Evolutionary conservation across 2,329 filamentous ascomycete species (phyloP), one percentile per base, ranked within the genome.

Genomic region (Fusarium sp.): DNA sequence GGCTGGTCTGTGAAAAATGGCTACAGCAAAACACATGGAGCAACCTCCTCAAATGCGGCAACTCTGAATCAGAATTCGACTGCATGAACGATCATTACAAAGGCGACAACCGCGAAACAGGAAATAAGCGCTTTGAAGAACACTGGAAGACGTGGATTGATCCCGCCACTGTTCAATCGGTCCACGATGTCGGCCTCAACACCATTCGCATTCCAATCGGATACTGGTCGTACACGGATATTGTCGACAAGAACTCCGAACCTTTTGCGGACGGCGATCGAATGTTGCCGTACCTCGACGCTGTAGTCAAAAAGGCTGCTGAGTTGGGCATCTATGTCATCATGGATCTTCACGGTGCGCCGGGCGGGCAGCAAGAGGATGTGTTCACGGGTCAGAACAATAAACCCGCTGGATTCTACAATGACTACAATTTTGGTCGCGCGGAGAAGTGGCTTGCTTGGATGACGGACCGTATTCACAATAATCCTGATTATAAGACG

Each of bases 81-180:
- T 71, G 68, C 25, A 71, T 71, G 68, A 46, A 42, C 1, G 59
- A 71, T 21, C 68, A 71, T 7, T 71, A 71, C 25, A 21, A 55
- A 20, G 59, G 59, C 11, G 18, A 21, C 1, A 54, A 68, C 4
- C 68, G 63, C 1, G 68, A 68, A 23, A 55, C 49, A 6, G 68
- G 68, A 9, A 71, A 71, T 9, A 18, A 55, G 2, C 51, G 47
- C 1, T 71, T 71, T 9, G 68, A 61, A 25, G 47, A 60, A 7
- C 68, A 71, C 12, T 71, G 68, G 68, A 66, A 42, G 20, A 53
- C 59, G 9, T 71, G 68, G 68, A 71, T 71, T 16, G 56, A 71
- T 30, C 30, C 68, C 2, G 68, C 23, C 10, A 71, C 68, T 3
- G 68, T 71, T 3, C 68, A 71, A 20, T 68, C 68, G 2, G 68